These are phyloP conservation scores for Aspergillus leporis DNA, from an alignment of 495 filamentous ascomycete species.

Conservation along the genomic window DNA sequence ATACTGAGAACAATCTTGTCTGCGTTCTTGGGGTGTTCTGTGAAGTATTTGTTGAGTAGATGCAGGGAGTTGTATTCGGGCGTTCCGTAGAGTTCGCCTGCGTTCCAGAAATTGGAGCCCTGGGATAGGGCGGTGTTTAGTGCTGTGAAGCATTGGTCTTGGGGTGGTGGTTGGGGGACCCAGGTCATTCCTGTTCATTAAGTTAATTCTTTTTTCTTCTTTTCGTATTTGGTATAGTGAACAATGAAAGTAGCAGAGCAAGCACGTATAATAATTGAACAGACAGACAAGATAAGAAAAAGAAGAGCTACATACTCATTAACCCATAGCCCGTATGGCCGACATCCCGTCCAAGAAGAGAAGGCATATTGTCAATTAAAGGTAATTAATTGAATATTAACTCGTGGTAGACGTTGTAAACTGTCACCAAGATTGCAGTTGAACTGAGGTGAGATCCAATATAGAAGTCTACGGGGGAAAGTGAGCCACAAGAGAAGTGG, in stretches of 20 bases:
- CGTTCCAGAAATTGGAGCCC: constrained; percentile 79
- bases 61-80: constrained; percentile 65
- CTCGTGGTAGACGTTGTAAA: neutral
- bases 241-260: too few species aligned
- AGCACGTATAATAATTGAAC: too few species aligned
- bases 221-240: neutral
- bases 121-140: constrained; percentile 65
- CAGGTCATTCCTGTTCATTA: constrained; percentile 67
- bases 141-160: constrained; percentile 65
- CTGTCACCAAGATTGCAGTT: too few species aligned
- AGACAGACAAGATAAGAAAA: neutral
- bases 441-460: too few species aligned
- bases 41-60: constrained; percentile 60
- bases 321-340: constrained; percentile 50
- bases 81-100: constrained; percentile 76
- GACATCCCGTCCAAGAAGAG: constrained; percentile 43
- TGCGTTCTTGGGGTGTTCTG: constrained; percentile 59
- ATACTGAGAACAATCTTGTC: constrained; percentile 60
- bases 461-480: too few species aligned
- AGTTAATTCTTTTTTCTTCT: neutral
- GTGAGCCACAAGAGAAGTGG: too few species aligned
- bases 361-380: constrained; percentile 31
- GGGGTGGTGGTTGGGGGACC: constrained; percentile 56
- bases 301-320: constrained; percentile 36
- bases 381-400: neutral